Conservation (phyloP, 208 protist genomes). For the Crithidia thermophila region DNA sequence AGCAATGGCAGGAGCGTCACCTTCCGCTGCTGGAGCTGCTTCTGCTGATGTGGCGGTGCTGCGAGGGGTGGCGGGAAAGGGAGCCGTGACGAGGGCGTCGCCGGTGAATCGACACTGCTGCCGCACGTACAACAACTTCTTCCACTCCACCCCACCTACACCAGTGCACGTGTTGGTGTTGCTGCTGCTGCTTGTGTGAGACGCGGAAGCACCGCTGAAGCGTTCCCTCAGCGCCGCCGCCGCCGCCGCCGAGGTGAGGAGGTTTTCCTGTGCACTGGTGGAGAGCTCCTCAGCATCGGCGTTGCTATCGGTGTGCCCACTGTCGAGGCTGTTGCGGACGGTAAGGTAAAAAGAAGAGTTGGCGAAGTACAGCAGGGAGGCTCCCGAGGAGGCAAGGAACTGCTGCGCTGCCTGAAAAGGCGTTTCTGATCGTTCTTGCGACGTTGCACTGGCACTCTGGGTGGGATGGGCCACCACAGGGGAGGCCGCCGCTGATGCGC, state of each 20-base stretch:
- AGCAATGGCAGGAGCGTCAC: too few relatives aligned
- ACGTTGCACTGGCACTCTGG: not conserved
- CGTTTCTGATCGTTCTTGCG: not conserved
- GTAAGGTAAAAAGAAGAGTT: constrained; percentile 21
- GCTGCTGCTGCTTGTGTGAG: not conserved
- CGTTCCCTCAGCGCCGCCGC: constrained; percentile 21
- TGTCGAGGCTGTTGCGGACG: constrained; percentile 6
- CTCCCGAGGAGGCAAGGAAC: constrained; percentile 24
- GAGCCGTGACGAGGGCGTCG: not conserved
- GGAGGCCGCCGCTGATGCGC: too few relatives aligned
- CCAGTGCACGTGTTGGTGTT: not conserved
- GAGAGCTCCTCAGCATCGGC: constrained; percentile 13
- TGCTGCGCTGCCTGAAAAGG: constrained; percentile 25
- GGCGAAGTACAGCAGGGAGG: constrained; percentile 20
- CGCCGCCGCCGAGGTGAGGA: constrained; percentile 12
- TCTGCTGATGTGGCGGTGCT: not conserved
- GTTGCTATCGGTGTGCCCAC: not conserved
- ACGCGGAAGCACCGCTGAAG: constrained; percentile 1
- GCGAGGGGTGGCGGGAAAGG: not conserved
- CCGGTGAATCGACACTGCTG: constrained; percentile 39
- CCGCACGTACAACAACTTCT: constrained; percentile 27
- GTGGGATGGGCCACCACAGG: not conserved
- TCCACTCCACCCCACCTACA: constrained; percentile 18
- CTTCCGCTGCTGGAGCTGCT: not conserved
- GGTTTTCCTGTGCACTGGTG: constrained; percentile 15